Evolutionary conservation across 345 rosid genomes (phyloP).

Genomic region (Lepidium africanum): DNA sequence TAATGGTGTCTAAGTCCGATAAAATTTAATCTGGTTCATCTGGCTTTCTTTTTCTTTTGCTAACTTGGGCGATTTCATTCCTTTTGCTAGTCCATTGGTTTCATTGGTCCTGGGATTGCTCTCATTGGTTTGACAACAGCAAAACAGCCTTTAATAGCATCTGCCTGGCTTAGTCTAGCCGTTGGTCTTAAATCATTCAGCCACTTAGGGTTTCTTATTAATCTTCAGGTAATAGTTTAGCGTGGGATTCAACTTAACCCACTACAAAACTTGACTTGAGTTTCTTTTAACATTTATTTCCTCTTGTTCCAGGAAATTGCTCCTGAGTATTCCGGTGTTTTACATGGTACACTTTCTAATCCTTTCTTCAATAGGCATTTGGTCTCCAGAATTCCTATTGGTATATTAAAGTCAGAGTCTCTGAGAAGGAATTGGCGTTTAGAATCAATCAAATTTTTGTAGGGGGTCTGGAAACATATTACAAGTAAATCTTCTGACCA

Average conservation of each 20-base stretch:
- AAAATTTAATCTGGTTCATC: not conserved
- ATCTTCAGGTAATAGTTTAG: constrained; percentile 61
- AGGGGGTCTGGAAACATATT: not conserved
- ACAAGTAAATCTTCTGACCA: not conserved
- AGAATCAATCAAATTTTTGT: not conserved
- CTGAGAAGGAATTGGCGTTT: not conserved
- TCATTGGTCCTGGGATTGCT: constrained; percentile 74
- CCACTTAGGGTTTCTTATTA: constrained; percentile 93
- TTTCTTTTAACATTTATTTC: constrained; percentile 18
- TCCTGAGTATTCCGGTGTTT: constrained; percentile 82
- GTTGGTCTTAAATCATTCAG: constrained; percentile 90
- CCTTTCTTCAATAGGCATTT: not conserved
- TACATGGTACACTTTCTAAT: constrained; percentile 51
- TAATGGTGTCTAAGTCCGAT: not conserved
- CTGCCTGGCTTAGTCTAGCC: constrained; percentile 92
- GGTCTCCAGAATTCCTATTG: not conserved
- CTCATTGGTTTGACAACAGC: constrained; percentile 76
- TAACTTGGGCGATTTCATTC: not conserved
- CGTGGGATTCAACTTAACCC: not conserved
- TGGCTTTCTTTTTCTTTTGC: not conserved
- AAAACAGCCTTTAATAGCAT: constrained; percentile 58
- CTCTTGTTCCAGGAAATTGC: constrained; percentile 68
- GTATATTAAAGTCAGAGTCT: not conserved
- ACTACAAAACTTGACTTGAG: not conserved
- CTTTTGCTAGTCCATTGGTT: constrained; percentile 75